phyloP scores from a whole-genome alignment of 2,329 filamentous ascomycete genomes.

The Teratosphaeria epicoccoides region DNA sequence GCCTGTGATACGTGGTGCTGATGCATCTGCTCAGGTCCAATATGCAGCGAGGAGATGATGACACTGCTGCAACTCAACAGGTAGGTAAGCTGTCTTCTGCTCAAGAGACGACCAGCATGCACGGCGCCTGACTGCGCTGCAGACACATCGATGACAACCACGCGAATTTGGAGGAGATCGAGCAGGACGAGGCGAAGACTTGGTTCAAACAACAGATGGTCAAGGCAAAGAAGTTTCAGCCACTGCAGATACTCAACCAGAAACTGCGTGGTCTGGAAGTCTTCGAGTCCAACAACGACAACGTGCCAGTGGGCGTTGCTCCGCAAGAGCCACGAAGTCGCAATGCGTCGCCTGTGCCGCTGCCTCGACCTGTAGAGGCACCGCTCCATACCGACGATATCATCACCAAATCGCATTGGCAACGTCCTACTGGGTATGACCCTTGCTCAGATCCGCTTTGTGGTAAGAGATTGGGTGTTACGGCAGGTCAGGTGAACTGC shows the following conservation, averaged over 20 bases:
- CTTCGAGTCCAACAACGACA: constrained; percentile 74
- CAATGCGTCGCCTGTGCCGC: constrained; percentile 18
- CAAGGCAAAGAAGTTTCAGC: constrained; percentile 88
- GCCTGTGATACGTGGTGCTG: neutral
- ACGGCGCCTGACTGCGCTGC: constrained; percentile 9
- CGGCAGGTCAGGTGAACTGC: constrained; percentile 83
- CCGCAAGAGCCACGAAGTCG: constrained; percentile 10
- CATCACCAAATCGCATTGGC: constrained; percentile 83
- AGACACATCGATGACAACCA: constrained; percentile 81
- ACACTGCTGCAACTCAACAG: constrained; percentile 87
- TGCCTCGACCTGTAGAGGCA: constrained; percentile 24
- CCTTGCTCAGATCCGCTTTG: constrained; percentile 80
- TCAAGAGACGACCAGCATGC: neutral
- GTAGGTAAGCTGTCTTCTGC: constrained; percentile 29
- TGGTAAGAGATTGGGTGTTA: constrained; percentile 63
- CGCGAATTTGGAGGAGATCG: constrained; percentile 75
- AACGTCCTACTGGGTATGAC: constrained; percentile 62
- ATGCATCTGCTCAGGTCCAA: constrained; percentile 43
- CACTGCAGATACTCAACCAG: constrained; percentile 81
- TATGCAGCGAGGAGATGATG: constrained; percentile 97
- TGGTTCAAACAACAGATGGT: constrained; percentile 94
- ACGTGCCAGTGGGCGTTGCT: constrained; percentile 15
- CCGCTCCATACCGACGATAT: constrained; percentile 73
- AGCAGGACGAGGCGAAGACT: constrained; percentile 89
- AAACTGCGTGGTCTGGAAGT: constrained; percentile 87